Conservation (phyloP, 331 rosid genomes). For the Stylosanthes scabra region DNA sequence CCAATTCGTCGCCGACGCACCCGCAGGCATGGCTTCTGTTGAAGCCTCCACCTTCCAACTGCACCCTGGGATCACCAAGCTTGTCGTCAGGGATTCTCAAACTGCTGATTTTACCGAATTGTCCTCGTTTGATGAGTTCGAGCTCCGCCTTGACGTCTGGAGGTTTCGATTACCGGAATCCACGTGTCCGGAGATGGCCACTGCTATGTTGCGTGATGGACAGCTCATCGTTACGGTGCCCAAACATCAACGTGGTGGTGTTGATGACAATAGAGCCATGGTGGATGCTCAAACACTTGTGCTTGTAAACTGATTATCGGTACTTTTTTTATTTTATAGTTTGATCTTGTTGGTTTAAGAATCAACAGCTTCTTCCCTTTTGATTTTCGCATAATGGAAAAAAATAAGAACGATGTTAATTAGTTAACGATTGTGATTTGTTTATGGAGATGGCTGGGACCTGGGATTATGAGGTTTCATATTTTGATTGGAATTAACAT, state of each 20-base stretch:
- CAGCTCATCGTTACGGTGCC: constrained; percentile 90
- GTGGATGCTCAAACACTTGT: constrained; percentile 61
- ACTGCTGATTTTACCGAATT: constrained; percentile 53
- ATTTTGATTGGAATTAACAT: too few relatives aligned
- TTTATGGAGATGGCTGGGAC: neutral
- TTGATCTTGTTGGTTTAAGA: neutral
- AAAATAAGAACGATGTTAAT: neutral
- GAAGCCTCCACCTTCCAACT: constrained; percentile 68
- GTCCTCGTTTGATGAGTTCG: constrained; percentile 54
- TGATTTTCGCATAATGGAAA: neutral
- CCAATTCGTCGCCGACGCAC: constrained; percentile 73
- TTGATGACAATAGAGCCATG: constrained; percentile 53
- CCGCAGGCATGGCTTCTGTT: constrained; percentile 40
- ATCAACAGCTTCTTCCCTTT: constrained; percentile 5
- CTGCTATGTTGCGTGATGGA: constrained; percentile 66
- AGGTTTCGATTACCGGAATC: constrained; percentile 85
- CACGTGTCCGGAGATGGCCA: constrained; percentile 75
- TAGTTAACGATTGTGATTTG: neutral
- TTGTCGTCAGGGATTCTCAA: constrained; percentile 58
- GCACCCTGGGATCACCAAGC: constrained; percentile 77
- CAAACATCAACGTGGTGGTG: constrained; percentile 54
- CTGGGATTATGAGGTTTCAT: too few relatives aligned
- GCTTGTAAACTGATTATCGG: constrained; percentile 67
- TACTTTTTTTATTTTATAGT: too few relatives aligned
- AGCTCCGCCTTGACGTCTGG: constrained; percentile 80